Evolutionary conservation across 1,139 yeast species (phyloP), one percentile per base, ranked within the genome.

Genomic region (Protomyces pachydermus): DNA sequence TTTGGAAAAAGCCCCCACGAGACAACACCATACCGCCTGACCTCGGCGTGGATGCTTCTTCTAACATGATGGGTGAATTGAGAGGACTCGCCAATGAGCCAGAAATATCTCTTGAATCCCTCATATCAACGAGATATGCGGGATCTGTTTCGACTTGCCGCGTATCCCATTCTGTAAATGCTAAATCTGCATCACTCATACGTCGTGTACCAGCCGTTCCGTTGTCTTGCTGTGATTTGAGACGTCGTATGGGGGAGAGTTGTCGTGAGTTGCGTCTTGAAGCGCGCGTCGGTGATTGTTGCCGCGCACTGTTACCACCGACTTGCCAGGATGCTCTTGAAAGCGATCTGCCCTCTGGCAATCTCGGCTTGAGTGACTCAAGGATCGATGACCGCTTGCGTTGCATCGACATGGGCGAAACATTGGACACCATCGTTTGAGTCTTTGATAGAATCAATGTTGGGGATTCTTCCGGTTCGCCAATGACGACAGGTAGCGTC

Each of bases 81-180:
- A 42, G 23, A 16, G 48, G 48, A 42, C 48, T 42, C 48, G 25
- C 48, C 37, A 54, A 50, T n/a, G 62, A 28, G 45, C 62, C 62
- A 3, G 62, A 58, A 6, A 58, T 52, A 35, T 58, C 62, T 18
- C 62, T 46, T 16, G 56, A 58, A 52, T 58, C 62, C 34, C 45
- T 28, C 56, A 58, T 38, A 16, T 50, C 45, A n/a, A 58, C 56
- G 45, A 58, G 53, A 38, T 58, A 58, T 25, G 62, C 42, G 3
- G 52, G 56, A 38, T 58, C 62, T 2, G 35, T 48, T 38, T 58
- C 62, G 52, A 58, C 56, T 14, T 51, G 42, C 10, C 56, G 23
- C n/a, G 62, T 58, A 25, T 58, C 62, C 62, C 62, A 58, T 51
- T 58, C 50, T 18, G 56, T 39, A 52, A 58, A 58, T 14, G 62